A percentile compares a stretch with the other conserved stretches of the same genome.
phyloP scores from a whole-genome alignment of 768 basidiomycete species.

The Lyophyllum atratum region DNA sequence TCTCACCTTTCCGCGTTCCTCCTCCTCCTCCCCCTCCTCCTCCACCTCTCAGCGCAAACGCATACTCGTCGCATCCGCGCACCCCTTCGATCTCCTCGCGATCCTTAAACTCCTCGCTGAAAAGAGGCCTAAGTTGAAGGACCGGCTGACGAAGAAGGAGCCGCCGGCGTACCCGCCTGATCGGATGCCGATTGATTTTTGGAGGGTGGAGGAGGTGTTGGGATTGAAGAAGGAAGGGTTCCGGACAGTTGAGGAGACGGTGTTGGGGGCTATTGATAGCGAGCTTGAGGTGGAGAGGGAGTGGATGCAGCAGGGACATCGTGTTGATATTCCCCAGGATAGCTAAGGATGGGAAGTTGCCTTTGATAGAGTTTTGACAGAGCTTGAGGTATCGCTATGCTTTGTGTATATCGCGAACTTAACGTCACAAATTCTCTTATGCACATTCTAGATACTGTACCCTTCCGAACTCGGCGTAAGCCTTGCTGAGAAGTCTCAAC shows the following conservation, averaged over 20 bases:
- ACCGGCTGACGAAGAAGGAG: slow-evolving; percentile 19
- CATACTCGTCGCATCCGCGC: slow-evolving; percentile 28
- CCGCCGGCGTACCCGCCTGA: slow-evolving; percentile 16
- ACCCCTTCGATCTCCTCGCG: slow-evolving; percentile 17
- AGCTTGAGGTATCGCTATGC: too few species aligned
- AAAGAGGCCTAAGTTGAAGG: slow-evolving; percentile 29
- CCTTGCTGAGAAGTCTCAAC: too few species aligned
- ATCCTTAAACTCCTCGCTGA: slow-evolving; percentile 20
- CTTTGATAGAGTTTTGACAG: too few species aligned
- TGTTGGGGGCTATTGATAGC: slow-evolving; percentile 29
- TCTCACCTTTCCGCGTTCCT: slow-evolving; percentile 20
- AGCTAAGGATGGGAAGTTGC: too few species aligned
- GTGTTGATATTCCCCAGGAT: too few species aligned
- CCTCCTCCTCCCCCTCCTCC: background rate
- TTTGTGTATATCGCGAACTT: too few species aligned
- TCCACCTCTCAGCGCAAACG: too few species aligned
- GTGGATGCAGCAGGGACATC: slow-evolving; percentile 16
- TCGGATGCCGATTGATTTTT: slow-evolving; percentile 26
- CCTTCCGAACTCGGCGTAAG: too few species aligned
- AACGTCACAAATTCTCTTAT: too few species aligned
- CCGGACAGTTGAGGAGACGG: too few species aligned
- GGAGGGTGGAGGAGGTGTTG: slow-evolving; percentile 28
- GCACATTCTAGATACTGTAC: too few species aligned
- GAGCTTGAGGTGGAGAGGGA: slow-evolving; percentile 19
- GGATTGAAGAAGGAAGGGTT: too few species aligned